Evolutionary conservation across 2,329 filamentous ascomycete genomes (phyloP).

Genomic region (Aureobasidium musti): DNA sequence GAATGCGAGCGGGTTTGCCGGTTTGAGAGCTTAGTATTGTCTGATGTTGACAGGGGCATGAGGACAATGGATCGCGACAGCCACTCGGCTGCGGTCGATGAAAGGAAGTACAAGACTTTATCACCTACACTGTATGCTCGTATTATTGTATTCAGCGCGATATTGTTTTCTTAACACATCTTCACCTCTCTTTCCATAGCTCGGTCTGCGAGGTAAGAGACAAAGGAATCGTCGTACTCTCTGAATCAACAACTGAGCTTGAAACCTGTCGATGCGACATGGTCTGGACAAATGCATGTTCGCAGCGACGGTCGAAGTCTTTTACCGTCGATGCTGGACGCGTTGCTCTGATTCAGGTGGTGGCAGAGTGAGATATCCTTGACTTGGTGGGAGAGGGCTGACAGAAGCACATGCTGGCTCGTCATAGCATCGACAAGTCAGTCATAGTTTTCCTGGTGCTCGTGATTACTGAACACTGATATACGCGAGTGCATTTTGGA

Average conservation of each 20-base stretch:
- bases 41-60: not conserved
- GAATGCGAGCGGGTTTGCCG: not conserved
- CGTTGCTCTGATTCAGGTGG: not conserved
- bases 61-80: not conserved
- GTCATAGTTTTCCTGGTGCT: not conserved
- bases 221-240: too few relatives aligned
- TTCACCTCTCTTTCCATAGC: too few relatives aligned
- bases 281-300: not conserved
- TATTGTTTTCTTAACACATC: too few relatives aligned
- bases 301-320: too few relatives aligned
- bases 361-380: not conserved
- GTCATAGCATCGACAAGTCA: not conserved
- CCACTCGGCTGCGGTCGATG: not conserved
- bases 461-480: not conserved
- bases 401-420: not conserved
- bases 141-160: too few relatives aligned
- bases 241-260: too few relatives aligned
- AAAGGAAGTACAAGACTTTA: not conserved
- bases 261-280: not conserved
- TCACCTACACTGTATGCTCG: not conserved
- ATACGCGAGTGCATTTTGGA: not conserved
- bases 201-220: too few relatives aligned
- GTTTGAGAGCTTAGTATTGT: slow-evolving; percentile 2
- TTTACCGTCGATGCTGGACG: not conserved
- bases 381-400: not conserved